These are phyloP conservation scores for Musa acuminata DNA, from an alignment of 176 grass and related monocot species.

Conservation along the genomic window DNA sequence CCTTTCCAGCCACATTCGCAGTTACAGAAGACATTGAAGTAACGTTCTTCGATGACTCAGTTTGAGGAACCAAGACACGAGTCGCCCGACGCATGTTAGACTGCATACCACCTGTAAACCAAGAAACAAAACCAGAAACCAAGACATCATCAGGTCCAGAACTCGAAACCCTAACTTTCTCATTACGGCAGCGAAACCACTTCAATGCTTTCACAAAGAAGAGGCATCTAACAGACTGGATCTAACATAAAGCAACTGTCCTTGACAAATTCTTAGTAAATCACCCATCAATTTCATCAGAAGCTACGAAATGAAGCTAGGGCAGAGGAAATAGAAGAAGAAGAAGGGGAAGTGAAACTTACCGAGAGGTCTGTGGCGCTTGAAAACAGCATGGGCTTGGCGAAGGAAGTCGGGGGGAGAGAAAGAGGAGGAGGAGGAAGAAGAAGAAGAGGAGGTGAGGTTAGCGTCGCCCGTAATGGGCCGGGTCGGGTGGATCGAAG, in stretches of 20 bases:
- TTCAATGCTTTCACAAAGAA: not conserved
- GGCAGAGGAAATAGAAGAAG: not conserved
- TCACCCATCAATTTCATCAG: not conserved
- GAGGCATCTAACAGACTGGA: not conserved
- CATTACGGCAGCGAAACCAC: not conserved
- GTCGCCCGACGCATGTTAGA: slow-evolving; percentile 8
- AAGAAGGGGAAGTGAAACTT: not conserved
- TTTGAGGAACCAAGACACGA: slow-evolving; percentile 16
- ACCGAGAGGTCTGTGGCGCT: slow-evolving; percentile 40
- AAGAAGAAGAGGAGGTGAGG: slow-evolving; percentile 3
- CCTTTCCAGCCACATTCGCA: not conserved
- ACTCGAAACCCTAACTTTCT: not conserved
- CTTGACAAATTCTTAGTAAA: not conserved
- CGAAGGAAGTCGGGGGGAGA: slow-evolving; percentile 46
- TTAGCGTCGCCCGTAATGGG: not conserved
- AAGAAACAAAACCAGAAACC: not conserved
- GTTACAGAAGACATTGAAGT: slow-evolving; percentile 1
- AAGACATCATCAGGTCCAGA: not conserved
- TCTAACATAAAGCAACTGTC: not conserved
- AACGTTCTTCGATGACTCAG: slow-evolving; percentile 5
- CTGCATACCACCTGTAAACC: slow-evolving; percentile 9
- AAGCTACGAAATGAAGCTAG: not conserved
- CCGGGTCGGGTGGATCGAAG: not conserved
- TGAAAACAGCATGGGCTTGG: slow-evolving; percentile 55
- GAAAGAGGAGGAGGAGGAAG: slow-evolving; percentile 27